These are phyloP conservation scores for Fusarium napiforme DNA, from an alignment of 2,329 filamentous ascomycete genomes.

Conservation along the genomic window DNA sequence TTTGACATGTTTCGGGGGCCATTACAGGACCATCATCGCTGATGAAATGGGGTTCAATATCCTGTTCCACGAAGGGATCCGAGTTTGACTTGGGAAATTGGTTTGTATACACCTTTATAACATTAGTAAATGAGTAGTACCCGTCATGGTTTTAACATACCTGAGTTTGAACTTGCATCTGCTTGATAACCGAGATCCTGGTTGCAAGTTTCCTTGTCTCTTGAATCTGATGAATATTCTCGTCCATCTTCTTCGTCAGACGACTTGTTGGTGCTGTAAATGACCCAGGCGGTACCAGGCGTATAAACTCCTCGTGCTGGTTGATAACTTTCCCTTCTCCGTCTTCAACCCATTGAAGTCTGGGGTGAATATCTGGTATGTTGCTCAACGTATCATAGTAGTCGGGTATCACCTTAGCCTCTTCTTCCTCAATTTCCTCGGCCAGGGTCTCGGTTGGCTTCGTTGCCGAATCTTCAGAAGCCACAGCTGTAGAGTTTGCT, in stretches of 20 bases:
- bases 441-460: constrained; percentile 79
- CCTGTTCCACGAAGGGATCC: constrained; percentile 86
- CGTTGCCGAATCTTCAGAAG: constrained; percentile 60
- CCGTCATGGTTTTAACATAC: constrained; percentile 58
- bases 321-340: constrained; percentile 89
- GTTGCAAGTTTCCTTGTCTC: constrained; percentile 95
- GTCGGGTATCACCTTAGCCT: constrained; percentile 86
- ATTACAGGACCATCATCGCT: constrained; percentile 91
- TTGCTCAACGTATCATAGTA: constrained; percentile 91
- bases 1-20: constrained; percentile 82
- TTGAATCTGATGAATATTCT: constrained; percentile 94
- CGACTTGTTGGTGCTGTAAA: constrained; percentile 81
- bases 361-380: constrained; percentile 84
- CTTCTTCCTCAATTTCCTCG: constrained; percentile 92
- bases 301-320: constrained; percentile 85
- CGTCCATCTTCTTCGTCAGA: constrained; percentile 82
- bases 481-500: constrained; percentile 51
- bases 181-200: constrained; percentile 97
- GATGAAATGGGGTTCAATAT: constrained; percentile 89
- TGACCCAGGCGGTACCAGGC: constrained; percentile 76
- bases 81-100: constrained; percentile 97
- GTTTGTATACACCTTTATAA: constrained; percentile 85
- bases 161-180: constrained; percentile 99
- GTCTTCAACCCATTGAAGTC: constrained; percentile 89
- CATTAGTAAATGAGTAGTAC: constrained; percentile 16